A percentile compares a stretch with the other conserved stretches of the same genome.
Conservation (phyloP, 2,329 filamentous ascomycete species). For the Aspergillus persii region DNA sequence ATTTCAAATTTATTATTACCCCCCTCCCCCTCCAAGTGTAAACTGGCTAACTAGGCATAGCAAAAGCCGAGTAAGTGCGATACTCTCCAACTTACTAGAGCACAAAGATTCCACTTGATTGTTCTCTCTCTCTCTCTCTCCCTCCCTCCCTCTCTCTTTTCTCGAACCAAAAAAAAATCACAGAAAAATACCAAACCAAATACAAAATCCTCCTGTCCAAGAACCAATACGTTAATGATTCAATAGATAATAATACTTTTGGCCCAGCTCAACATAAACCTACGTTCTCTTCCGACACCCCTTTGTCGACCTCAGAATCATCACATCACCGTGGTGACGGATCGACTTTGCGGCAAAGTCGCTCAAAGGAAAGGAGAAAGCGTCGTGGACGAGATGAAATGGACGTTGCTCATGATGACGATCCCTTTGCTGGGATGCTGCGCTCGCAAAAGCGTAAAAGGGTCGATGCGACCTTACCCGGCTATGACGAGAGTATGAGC, state of each 20-base stretch:
- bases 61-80: background rate
- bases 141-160: too few species aligned
- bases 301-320: background rate
- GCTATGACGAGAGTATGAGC: constrained; percentile 24
- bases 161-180: too few species aligned
- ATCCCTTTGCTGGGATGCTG: background rate
- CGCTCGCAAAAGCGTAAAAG: constrained; percentile 24
- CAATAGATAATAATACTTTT: constrained; percentile 3
- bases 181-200: background rate
- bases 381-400: constrained; percentile 14
- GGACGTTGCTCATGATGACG: background rate
- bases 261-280: background rate
- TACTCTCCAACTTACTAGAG: background rate
- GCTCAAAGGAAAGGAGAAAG: constrained; percentile 18
- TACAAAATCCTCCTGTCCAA: background rate
- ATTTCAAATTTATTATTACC: background rate
- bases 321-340: background rate
- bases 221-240: background rate
- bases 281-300: background rate
- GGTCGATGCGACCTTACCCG: constrained; percentile 17
- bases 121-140: too few species aligned
- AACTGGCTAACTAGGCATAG: background rate
- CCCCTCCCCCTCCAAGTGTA: background rate
- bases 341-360: background rate
- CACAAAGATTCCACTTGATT: too few species aligned